phyloP scores from a whole-genome alignment of 805 yeast genomes.

The Torulaspora indica region DNA sequence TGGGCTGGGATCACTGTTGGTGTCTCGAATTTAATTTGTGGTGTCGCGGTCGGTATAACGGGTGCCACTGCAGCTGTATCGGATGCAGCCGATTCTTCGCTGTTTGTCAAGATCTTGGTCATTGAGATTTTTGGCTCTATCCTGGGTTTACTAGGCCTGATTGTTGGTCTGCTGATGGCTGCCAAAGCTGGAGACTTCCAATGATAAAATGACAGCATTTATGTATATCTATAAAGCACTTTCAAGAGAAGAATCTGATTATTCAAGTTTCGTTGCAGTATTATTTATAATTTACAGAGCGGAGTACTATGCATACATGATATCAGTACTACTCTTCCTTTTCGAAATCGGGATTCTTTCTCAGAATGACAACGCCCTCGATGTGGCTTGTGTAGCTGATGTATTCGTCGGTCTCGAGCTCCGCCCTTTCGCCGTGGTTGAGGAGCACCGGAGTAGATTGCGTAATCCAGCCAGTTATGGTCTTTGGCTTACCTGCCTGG shows the following conservation, averaged over 20 bases:
- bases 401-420: conserved; percentile 85
- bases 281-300: conserved; percentile 8
- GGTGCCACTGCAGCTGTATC: conserved; percentile 98
- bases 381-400: conserved; percentile 71
- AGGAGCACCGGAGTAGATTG: conserved; percentile 95
- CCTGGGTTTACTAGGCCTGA: conserved; percentile 90
- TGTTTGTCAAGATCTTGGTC: conserved; percentile 92
- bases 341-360: conserved; percentile 81
- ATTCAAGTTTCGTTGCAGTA: neutral
- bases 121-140: conserved; percentile 97
- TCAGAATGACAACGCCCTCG: conserved; percentile 91
- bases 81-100: conserved; percentile 94
- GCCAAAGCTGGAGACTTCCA: conserved; percentile 87
- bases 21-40: conserved; percentile 86
- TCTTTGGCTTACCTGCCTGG: conserved; percentile 98
- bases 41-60: conserved; percentile 94
- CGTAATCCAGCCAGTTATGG: conserved; percentile 99
- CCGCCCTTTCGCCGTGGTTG: conserved; percentile 94
- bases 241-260: neutral
- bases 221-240: conserved; percentile 1
- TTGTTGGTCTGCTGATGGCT: conserved; percentile 96
- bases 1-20: conserved; percentile 99
- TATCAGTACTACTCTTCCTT: conserved; percentile 43
- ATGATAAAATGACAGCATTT: conserved; percentile 30
- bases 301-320: neutral